phyloP scores from a whole-genome alignment of 352 stramenopile species.

The Globisporangium cylindrosporum region DNA sequence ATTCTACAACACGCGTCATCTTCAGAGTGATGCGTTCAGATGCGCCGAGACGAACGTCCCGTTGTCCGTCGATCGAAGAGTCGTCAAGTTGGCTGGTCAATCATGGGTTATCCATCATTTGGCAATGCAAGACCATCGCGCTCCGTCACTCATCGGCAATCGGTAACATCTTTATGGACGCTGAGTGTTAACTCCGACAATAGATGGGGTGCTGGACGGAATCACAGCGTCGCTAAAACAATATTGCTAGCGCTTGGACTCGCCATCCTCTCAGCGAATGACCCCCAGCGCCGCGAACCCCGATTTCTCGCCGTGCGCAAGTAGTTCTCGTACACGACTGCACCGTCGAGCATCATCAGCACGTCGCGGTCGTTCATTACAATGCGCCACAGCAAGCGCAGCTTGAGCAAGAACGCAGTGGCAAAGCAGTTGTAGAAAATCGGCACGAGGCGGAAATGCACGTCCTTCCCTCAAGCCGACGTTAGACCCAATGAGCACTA shows the following conservation, averaged over 20 bases:
- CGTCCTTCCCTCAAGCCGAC: background rate
- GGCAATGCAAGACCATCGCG: background rate
- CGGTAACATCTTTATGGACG: background rate
- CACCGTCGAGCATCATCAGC: slow-evolving; percentile 23
- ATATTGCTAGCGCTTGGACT: background rate
- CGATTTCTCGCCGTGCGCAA: background rate
- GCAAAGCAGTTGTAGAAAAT: slow-evolving; percentile 23
- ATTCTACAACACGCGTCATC: background rate
- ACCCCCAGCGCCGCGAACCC: background rate
- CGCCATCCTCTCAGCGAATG: background rate
- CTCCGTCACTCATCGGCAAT: background rate
- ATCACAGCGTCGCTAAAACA: background rate
- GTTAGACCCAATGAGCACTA: slow-evolving; percentile 3
- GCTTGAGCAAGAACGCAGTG: slow-evolving; percentile 16
- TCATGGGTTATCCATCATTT: background rate
- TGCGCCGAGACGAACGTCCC: too few species aligned
- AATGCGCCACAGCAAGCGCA: slow-evolving; percentile 24
- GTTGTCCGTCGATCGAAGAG: background rate
- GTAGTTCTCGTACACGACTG: slow-evolving; percentile 22
- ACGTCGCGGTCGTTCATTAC: slow-evolving; percentile 11
- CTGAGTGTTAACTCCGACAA: background rate
- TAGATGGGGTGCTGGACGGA: background rate
- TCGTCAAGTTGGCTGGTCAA: background rate
- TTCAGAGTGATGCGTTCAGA: background rate
- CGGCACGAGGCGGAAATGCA: slow-evolving; percentile 21